Conservation (phyloP, 768 basidiomycete species). For the Pseudohyphozyma bogoriensis region DNA sequence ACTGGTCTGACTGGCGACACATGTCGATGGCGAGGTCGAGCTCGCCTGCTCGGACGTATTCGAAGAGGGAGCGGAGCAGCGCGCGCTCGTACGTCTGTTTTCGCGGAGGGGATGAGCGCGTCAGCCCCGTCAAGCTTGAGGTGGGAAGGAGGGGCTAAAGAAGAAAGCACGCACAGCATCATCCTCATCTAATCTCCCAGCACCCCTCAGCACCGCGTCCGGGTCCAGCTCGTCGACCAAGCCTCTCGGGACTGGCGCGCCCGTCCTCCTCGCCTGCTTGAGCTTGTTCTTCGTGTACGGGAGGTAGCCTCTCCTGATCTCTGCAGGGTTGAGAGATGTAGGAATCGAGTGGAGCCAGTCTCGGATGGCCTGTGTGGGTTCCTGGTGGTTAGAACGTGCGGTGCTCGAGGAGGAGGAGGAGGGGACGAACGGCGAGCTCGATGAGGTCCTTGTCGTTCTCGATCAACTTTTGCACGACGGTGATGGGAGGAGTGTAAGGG, state of each 20-base stretch:
- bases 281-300: constrained; percentile 62
- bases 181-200: constrained; percentile 54
- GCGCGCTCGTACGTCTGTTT: constrained; percentile 67
- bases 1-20: constrained; percentile 70
- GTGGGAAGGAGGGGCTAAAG: not conserved
- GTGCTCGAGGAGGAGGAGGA: not conserved
- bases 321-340: constrained; percentile 53
- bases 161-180: constrained; percentile 53
- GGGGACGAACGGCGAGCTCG: constrained; percentile 53
- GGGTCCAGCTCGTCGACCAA: constrained; percentile 67
- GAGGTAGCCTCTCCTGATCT: constrained; percentile 65
- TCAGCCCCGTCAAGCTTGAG: not conserved
- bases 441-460: constrained; percentile 55
- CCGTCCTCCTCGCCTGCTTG: constrained; percentile 56
- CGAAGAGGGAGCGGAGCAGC: constrained; percentile 64
- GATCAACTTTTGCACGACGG: constrained; percentile 65
- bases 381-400: not conserved
- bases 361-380: constrained; percentile 43
- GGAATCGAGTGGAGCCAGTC: constrained; percentile 64
- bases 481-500: constrained; percentile 69
- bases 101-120: not conserved
- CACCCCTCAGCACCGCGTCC: constrained; percentile 59
- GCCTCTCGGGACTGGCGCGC: constrained; percentile 38
- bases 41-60: constrained; percentile 71
- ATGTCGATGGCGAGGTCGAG: constrained; percentile 73